These are phyloP conservation scores for Meyerozyma athensensis DNA, from an alignment of 1,139 yeast genomes.

Conservation along the genomic window DNA sequence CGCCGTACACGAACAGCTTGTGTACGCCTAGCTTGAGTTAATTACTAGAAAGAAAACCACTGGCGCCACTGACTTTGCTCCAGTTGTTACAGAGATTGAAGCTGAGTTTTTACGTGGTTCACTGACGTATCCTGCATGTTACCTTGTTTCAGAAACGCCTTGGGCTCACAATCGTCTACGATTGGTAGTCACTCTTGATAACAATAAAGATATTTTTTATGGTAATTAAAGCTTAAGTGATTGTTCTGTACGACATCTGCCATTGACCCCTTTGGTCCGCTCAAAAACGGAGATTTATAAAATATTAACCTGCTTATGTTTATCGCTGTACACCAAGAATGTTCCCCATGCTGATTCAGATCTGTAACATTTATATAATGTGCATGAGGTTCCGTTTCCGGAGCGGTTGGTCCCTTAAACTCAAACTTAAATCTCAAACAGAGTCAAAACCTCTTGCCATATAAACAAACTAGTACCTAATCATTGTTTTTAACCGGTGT, in stretches of 20 bases:
- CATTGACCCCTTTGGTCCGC: no score
- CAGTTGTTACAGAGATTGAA: background rate
- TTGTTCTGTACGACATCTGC: no score
- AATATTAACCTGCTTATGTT: no score
- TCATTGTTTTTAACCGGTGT: conserved; percentile 17
- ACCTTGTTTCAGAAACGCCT: background rate
- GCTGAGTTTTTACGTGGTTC: background rate
- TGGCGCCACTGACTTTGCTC: no score
- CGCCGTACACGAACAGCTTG: no score
- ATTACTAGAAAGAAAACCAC: no score
- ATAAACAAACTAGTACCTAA: background rate
- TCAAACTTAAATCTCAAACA: conserved; percentile 1
- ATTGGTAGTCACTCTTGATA: background rate
- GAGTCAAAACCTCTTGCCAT: background rate
- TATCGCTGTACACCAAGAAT: background rate
- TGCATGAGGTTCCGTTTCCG: background rate
- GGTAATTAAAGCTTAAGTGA: background rate
- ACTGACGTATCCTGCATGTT: background rate
- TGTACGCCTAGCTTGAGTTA: no score
- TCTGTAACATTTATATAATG: background rate
- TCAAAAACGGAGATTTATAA: no score
- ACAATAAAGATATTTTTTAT: background rate
- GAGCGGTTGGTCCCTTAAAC: conserved; percentile 3
- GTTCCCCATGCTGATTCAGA: background rate
- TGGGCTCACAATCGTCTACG: conserved; percentile 2